Evolutionary conservation across 2,329 filamentous ascomycete genomes (phyloP), one percentile per base, ranked within the genome.

Genomic region (Colletotrichum filicis): DNA sequence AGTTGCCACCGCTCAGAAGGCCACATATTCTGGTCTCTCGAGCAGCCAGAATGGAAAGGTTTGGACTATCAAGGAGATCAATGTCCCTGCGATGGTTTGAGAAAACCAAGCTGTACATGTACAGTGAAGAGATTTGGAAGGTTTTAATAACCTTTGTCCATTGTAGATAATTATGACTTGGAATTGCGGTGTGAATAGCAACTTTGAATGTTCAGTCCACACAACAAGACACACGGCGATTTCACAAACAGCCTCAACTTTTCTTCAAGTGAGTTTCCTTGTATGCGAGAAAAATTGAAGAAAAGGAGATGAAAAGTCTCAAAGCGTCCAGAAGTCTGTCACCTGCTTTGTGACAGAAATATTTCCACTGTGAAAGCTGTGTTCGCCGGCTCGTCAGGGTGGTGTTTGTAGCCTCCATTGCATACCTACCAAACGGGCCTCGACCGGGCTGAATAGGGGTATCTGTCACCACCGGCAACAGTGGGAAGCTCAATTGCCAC

Each of bases 391-490:
- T 68, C 49, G 59, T 37, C 24, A 37, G 53, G 55, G 26, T 24
- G 61, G 53, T 57, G 69, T 72, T 72, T 69, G 65, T 52, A 28
- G 53, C 65, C 62, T 35, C 24, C 37, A 19, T 7, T 19, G 35
- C 5, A 12, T n/a, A 24, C 37, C 58, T 16, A 24, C 52, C 69
- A 72, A 72, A 72, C 65, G 55, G 52, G 28, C 9, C 28, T 5
- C 30, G 26, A 16, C 35, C 24, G 26, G 53, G 26, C 32, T 11
- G 22, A 12, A 24, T 28, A 9, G 52, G 37, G 9, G 16, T 16
- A 16, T 19, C 8, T 4, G n/a, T 49, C 42, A n/a, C 19, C 19
- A 8, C 42, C n/a, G 42, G 8, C 42, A 8, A 11, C 7, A 19
- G 19, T 2, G 19, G 8, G 8, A 22, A 22, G n/a, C 42, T 49